These are phyloP conservation scores for Asterophora parasitica DNA, from an alignment of 768 basidiomycete species.

Conservation along the genomic window DNA sequence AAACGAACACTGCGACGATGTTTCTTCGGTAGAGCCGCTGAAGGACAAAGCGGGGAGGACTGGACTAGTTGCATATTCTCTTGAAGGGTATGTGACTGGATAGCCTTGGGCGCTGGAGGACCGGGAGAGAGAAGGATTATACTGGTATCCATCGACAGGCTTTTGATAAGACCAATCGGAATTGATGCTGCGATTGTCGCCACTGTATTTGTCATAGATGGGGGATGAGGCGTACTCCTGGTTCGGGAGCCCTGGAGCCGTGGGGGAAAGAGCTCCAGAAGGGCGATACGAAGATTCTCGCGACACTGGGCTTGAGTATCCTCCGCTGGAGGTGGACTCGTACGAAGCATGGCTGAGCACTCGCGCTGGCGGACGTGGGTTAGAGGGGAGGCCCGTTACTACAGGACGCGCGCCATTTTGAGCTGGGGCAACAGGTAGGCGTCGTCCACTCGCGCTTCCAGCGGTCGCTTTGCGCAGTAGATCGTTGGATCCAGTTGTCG, in stretches of 20 bases:
- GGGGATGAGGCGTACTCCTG: conserved; percentile 5
- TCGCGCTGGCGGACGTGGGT: conserved; percentile 14
- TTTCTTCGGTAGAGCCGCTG: neutral
- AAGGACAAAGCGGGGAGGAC: conserved; percentile 3
- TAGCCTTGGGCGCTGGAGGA: conserved; percentile 11
- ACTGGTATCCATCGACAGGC: conserved; percentile 14
- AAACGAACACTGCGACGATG: conserved; percentile 12
- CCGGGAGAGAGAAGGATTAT: conserved; percentile 5
- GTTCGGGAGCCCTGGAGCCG: conserved; percentile 22
- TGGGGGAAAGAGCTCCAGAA: conserved; percentile 25
- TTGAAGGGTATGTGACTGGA: conserved; percentile 5
- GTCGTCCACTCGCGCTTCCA: conserved; percentile 21
- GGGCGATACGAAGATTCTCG: conserved; percentile 23
- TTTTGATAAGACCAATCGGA: conserved; percentile 15
- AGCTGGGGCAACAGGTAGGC: conserved; percentile 22
- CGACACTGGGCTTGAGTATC: conserved; percentile 17
- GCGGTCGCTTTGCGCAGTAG: conserved; percentile 25
- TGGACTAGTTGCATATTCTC: conserved; percentile 3
- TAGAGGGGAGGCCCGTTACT: conserved; percentile 15
- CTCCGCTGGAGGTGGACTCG: conserved; percentile 17
- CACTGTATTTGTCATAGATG: conserved; percentile 2
- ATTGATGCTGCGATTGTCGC: conserved; percentile 11
- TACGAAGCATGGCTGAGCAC: conserved; percentile 11
- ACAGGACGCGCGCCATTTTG: conserved; percentile 14
- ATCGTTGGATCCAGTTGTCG: conserved; percentile 23